phyloP scores from a whole-genome alignment of 2,329 filamentous ascomycete species.

The Apiospora sp. region DNA sequence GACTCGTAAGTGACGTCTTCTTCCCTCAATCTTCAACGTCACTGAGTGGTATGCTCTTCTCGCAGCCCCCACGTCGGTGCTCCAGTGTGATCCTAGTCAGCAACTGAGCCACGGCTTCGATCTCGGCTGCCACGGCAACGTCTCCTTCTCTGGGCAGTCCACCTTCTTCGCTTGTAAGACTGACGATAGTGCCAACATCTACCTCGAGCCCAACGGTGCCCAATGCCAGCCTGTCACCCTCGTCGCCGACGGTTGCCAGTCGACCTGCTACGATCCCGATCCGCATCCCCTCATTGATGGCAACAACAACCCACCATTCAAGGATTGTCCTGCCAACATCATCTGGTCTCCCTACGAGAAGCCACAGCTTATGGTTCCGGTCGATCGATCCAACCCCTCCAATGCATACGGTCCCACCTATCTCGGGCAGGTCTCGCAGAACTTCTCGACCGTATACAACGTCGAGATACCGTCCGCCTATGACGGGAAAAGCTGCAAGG shows the following conservation, averaged over 20 bases:
- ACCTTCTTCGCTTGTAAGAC: slow-evolving; percentile 70
- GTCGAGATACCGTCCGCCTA: slow-evolving; percentile 68
- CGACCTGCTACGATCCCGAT: slow-evolving; percentile 27
- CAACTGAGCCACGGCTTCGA: slow-evolving; percentile 62
- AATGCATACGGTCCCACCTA: slow-evolving; percentile 60
- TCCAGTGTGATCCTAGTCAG: slow-evolving; percentile 67
- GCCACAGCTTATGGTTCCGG: slow-evolving; percentile 54
- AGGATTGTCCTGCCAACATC: slow-evolving; percentile 4
- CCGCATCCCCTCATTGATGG: not conserved
- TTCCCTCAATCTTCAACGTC: too few species aligned
- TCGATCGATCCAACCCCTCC: slow-evolving; percentile 62
- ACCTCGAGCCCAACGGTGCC: slow-evolving; percentile 49
- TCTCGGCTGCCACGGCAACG: slow-evolving; percentile 58
- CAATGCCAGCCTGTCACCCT: slow-evolving; percentile 60
- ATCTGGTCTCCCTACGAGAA: slow-evolving; percentile 17
- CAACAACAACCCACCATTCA: not conserved
- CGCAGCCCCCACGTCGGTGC: slow-evolving; percentile 61
- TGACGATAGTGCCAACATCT: slow-evolving; percentile 63
- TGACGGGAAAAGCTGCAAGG: slow-evolving; percentile 65
- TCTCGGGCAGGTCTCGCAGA: slow-evolving; percentile 62
- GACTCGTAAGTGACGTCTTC: slow-evolving; percentile 55
- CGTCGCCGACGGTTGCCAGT: slow-evolving; percentile 48
- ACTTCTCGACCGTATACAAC: slow-evolving; percentile 69
- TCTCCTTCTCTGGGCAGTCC: slow-evolving; percentile 59
- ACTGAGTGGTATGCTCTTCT: not conserved